Conservation (phyloP, 352 stramenopile species). For the Phytophthora citricola region DNA sequence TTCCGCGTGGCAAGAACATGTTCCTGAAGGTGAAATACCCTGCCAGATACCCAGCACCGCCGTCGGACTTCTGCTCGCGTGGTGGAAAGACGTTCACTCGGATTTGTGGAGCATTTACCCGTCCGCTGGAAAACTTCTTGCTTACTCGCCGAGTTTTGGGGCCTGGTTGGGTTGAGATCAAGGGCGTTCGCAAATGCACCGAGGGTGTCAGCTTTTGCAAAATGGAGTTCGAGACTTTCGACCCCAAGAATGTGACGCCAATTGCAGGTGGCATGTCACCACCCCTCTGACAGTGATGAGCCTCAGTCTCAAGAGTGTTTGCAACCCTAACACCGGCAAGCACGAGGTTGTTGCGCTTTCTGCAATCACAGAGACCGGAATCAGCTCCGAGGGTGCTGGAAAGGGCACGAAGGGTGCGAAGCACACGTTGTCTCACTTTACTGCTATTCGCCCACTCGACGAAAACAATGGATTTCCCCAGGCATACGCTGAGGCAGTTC, state of each 20-base stretch:
- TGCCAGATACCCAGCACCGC: constrained; percentile 90
- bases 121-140: constrained; percentile 97
- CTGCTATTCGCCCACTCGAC: constrained; percentile 79
- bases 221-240: constrained; percentile 93
- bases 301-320: constrained; percentile 97
- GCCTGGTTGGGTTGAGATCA: constrained; percentile 97
- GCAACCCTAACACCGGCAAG: constrained; percentile 96
- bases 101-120: constrained; percentile 95
- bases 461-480: constrained; percentile 67
- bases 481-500: constrained; percentile 58
- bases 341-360: constrained; percentile 95
- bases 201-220: constrained; percentile 93
- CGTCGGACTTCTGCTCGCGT: constrained; percentile 80
- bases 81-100: constrained; percentile 93
- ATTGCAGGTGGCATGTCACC: constrained; percentile 75
- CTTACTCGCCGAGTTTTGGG: constrained; percentile 98
- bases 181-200: constrained; percentile 76
- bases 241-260: constrained; percentile 91
- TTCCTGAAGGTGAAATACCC: constrained; percentile 99
- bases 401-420: constrained; percentile 42
- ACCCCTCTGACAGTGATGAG: constrained; percentile 96
- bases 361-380: constrained; percentile 76
- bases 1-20: constrained; percentile 95
- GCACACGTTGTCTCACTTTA: constrained; percentile 79
- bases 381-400: constrained; percentile 67